Conservation (phyloP, 371 early-diverging fungal genomes). For the Saksenaea oblongispora region DNA sequence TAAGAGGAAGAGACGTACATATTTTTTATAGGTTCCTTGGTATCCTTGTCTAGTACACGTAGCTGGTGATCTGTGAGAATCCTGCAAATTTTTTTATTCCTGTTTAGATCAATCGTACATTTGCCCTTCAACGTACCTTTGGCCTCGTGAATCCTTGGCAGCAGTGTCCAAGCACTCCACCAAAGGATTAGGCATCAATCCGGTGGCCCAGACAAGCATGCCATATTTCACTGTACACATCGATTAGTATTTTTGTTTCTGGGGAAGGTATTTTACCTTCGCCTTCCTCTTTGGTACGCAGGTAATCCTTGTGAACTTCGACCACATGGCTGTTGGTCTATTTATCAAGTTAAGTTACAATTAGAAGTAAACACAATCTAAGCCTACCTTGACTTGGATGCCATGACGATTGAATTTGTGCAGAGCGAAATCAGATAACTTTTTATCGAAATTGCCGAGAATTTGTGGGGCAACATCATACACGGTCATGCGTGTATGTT, state of each 20-base stretch:
- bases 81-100: conserved; percentile 22
- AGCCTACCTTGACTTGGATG: conserved; percentile 58
- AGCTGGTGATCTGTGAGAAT: conserved; percentile 67
- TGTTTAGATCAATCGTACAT: not conserved
- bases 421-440: conserved; percentile 68
- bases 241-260: not conserved
- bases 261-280: conserved; percentile 21
- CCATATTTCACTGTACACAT: conserved; percentile 33
- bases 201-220: conserved; percentile 58
- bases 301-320: conserved; percentile 42
- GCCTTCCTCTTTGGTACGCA: conserved; percentile 51
- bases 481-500: conserved; percentile 65
- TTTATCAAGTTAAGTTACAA: not conserved
- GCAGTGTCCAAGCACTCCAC: conserved; percentile 21
- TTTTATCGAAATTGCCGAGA: conserved; percentile 70
- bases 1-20: conserved; percentile 33
- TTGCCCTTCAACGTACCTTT: conserved; percentile 12
- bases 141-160: conserved; percentile 21
- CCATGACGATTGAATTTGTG: conserved; percentile 65
- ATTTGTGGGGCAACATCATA: conserved; percentile 76
- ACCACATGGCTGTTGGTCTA: conserved; percentile 41
- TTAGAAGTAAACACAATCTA: not conserved
- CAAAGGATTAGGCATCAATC: conserved; percentile 37
- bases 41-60: conserved; percentile 61
- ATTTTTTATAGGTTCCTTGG: conserved; percentile 31